These are phyloP conservation scores for Malassezia restricta DNA, from an alignment of 1,284 basidiomycete genomes.

Conservation along the genomic window DNA sequence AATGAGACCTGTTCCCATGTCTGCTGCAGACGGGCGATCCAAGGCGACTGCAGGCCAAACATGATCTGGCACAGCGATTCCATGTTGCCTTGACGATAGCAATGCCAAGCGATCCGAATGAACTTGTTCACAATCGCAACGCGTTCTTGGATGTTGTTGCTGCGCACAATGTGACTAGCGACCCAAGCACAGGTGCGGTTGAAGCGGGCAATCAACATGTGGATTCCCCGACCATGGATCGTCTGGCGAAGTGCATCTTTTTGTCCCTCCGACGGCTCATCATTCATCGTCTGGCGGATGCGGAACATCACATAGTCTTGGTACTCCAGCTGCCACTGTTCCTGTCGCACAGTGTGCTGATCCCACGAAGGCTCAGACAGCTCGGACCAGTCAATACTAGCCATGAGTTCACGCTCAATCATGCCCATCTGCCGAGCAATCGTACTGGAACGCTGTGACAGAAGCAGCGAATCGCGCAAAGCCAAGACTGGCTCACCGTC, in stretches of 20 bases:
- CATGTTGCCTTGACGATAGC: constrained; percentile 67
- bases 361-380: constrained; percentile 11
- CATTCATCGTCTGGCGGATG: background rate
- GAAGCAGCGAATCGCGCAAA: constrained; percentile 3
- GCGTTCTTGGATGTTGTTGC: constrained; percentile 52
- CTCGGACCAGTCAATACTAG: constrained; percentile 3
- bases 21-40: constrained; percentile 60
- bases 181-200: constrained; percentile 74
- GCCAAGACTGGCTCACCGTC: background rate
- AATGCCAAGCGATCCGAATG: constrained; percentile 79
- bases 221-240: constrained; percentile 18
- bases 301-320: constrained; percentile 11
- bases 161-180: constrained; percentile 58
- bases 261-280: background rate
- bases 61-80: constrained; percentile 69
- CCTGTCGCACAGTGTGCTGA: constrained; percentile 10
- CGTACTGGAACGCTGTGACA: constrained; percentile 8
- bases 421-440: constrained; percentile 11
- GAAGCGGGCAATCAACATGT: constrained; percentile 68
- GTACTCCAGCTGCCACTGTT: constrained; percentile 16
- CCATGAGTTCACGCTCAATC: constrained; percentile 7
- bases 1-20: constrained; percentile 59
- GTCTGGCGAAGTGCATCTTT: background rate
- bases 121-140: constrained; percentile 62
- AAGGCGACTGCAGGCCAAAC: constrained; percentile 61